These are phyloP conservation scores for Eucalyptus erythrocorys DNA, from an alignment of 345 rosid species.

Conservation along the genomic window DNA sequence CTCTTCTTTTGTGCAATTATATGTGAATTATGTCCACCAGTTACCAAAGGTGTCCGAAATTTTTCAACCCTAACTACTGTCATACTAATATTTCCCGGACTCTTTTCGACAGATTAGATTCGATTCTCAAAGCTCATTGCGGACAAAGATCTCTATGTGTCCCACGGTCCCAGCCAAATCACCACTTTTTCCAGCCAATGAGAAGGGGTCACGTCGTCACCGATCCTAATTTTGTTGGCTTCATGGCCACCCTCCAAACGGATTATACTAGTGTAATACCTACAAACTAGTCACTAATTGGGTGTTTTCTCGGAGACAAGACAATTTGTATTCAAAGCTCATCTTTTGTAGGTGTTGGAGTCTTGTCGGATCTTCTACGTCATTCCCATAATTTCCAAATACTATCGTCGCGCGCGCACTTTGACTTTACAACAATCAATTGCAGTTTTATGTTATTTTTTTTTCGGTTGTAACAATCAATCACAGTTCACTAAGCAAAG, in stretches of 20 bases:
- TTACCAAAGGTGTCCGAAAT: neutral
- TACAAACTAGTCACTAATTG: neutral
- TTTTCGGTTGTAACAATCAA: too few relatives aligned
- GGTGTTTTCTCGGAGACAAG: neutral
- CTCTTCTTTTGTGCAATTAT: neutral
- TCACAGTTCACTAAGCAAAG: neutral
- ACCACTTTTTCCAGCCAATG: neutral
- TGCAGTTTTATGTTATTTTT: too few relatives aligned
- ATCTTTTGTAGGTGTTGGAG: neutral
- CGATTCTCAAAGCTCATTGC: neutral
- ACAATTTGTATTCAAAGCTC: neutral
- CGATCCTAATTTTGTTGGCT: neutral
- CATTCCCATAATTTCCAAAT: neutral
- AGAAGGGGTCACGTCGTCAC: neutral
- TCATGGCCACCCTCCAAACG: neutral
- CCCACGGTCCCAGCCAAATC: neutral
- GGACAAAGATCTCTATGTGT: neutral
- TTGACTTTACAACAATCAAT: neutral
- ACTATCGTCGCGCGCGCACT: neutral
- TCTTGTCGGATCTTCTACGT: neutral
- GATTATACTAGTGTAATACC: neutral
- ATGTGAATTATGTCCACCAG: constrained; percentile 4
- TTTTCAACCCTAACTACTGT: neutral
- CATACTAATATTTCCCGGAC: neutral
- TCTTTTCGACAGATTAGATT: neutral